phyloP scores from a whole-genome alignment of 2,329 filamentous ascomycete genomes.

The Colletotrichum sp. region DNA sequence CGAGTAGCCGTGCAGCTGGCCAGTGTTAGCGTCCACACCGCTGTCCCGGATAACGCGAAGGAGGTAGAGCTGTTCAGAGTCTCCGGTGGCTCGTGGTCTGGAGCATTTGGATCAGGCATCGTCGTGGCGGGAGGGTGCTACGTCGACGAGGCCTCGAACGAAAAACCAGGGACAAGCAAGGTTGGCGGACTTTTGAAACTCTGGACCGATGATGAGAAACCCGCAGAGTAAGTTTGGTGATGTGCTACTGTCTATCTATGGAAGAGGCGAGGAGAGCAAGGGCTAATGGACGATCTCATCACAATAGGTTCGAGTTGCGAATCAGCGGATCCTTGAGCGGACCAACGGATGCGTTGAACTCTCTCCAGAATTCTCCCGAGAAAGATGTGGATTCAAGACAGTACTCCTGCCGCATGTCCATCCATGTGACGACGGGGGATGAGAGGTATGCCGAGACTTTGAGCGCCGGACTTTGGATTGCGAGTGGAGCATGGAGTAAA shows the following conservation, averaged over 20 bases:
- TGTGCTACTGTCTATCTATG: accelerated
- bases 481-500: neutral
- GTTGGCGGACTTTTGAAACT: slow-evolving; percentile 25
- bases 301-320: slow-evolving; percentile 17
- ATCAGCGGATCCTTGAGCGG: slow-evolving; percentile 49
- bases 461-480: neutral
- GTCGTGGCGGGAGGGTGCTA: slow-evolving; percentile 39
- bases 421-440: neutral
- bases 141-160: slow-evolving; percentile 10
- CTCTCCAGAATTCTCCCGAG: slow-evolving; percentile 32
- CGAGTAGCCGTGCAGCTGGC: slow-evolving; percentile 43
- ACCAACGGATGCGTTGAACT: slow-evolving; percentile 42
- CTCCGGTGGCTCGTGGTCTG: slow-evolving; percentile 49
- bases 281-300: neutral
- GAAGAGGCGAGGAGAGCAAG: accelerated
- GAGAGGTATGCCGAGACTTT: neutral
- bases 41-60: neutral
- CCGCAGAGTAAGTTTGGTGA: neutral
- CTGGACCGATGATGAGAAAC: neutral
- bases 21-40: neutral
- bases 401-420: slow-evolving; percentile 30
- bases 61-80: slow-evolving; percentile 51
- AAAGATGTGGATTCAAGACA: slow-evolving; percentile 41
- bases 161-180: neutral
- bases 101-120: slow-evolving; percentile 51